phyloP scores from a whole-genome alignment of 73 alveolate species.

The Paramecium biaurelia region DNA sequence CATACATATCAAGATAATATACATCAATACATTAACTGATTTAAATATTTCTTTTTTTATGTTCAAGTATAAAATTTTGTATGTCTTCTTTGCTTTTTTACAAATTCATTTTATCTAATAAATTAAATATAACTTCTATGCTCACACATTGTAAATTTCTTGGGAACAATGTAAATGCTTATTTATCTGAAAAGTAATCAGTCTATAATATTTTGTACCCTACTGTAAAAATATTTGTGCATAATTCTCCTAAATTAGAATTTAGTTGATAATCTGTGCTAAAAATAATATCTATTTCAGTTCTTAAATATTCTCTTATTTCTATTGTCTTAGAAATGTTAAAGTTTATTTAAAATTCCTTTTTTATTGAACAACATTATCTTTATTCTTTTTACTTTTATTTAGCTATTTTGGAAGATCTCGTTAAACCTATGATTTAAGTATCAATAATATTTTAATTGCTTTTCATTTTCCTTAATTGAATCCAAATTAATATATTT shows the following conservation, averaged over 20 bases:
- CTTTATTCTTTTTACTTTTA: not conserved
- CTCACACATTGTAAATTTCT: not conserved
- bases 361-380: not conserved
- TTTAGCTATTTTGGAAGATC: not conserved
- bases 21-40: not conserved
- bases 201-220: not conserved
- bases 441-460: not conserved
- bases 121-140: not conserved
- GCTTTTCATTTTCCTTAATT: not conserved
- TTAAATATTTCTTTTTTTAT: not conserved
- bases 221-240: constrained; percentile 18
- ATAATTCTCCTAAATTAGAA: constrained; percentile 28
- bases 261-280: not conserved
- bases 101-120: constrained; percentile 3
- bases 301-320: not conserved
- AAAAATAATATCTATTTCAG: not conserved
- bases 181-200: not conserved
- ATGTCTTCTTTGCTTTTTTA: not conserved
- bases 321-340: not conserved
- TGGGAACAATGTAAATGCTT: not conserved
- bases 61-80: not conserved
- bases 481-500: not conserved
- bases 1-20: not conserved
- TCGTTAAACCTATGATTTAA: not conserved
- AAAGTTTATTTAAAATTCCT: not conserved